Conservation (phyloP, 2,329 filamentous ascomycete species). For the Camptophora hylomeconis region DNA sequence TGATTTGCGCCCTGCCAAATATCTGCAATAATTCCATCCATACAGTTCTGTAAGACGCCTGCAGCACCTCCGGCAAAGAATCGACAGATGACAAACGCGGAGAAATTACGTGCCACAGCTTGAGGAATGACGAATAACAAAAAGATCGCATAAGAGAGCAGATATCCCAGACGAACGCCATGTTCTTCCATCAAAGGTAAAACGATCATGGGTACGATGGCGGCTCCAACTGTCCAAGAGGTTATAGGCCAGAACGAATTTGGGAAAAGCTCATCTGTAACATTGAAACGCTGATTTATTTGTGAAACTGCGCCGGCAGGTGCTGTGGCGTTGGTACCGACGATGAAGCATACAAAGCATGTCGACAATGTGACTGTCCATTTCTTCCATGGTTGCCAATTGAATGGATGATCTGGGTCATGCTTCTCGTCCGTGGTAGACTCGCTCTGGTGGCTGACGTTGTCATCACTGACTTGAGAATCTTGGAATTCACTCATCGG, state of each 20-base stretch:
- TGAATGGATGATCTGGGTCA: too few relatives aligned
- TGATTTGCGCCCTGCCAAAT: constrained; percentile 2
- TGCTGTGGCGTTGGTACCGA: constrained; percentile 3
- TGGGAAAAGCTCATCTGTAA: constrained; percentile 24
- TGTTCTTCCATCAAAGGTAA: constrained; percentile 30
- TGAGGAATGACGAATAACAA: constrained; percentile 17
- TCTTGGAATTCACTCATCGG: too few relatives aligned
- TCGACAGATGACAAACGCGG: constrained; percentile 15
- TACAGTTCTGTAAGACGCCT: constrained; percentile 5
- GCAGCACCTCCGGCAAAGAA: constrained; percentile 18
- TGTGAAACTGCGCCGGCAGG: neutral
- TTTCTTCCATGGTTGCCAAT: neutral
- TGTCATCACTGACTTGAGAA: too few relatives aligned
- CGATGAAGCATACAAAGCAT: constrained; percentile 1
- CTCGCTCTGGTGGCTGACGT: too few relatives aligned
- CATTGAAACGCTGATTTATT: constrained; percentile 8
- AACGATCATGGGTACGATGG: constrained; percentile 27
- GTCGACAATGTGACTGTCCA: constrained; percentile 2
- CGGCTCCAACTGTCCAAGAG: constrained; percentile 31
- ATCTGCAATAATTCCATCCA: constrained; percentile 6
- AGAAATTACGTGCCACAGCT: constrained; percentile 16
- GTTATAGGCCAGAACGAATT: constrained; percentile 29
- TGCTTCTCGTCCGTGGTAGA: too few relatives aligned
- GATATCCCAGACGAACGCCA: constrained; percentile 19
- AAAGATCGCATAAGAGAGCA: constrained; percentile 18